phyloP scores from a whole-genome alignment of 164 flowering plant species.

The Platanus orientalis region DNA sequence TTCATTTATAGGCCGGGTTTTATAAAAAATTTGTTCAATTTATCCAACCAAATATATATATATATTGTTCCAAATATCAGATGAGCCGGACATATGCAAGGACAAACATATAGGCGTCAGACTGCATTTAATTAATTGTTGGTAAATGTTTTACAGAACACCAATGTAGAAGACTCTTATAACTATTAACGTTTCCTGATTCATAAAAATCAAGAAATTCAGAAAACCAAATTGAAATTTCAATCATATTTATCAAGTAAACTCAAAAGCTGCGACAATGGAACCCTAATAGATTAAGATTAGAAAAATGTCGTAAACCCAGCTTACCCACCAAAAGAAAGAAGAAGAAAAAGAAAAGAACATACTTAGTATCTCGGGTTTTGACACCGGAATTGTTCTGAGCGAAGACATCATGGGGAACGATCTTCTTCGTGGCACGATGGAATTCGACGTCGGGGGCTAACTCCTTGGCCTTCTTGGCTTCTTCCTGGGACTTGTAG shows the following conservation, averaged over 20 bases:
- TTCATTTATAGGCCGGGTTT: too few relatives aligned
- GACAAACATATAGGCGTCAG: too few relatives aligned
- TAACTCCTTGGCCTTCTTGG: constrained; percentile 45
- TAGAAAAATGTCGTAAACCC: too few relatives aligned
- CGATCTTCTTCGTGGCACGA: constrained; percentile 71
- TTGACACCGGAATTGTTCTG: constrained; percentile 84
- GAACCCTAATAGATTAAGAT: neutral
- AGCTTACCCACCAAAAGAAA: neutral
- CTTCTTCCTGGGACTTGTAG: constrained; percentile 82
- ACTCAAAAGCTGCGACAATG: neutral
- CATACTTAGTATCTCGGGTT: constrained; percentile 70
- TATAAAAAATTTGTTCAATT: too few relatives aligned
- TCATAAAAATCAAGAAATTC: too few relatives aligned
- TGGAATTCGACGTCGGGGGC: constrained; percentile 51
- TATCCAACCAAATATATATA: too few relatives aligned
- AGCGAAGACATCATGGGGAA: constrained; percentile 47
- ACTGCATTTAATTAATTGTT: too few relatives aligned
- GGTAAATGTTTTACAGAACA: too few relatives aligned
- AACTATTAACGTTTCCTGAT: too few relatives aligned
- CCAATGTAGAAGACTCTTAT: too few relatives aligned
- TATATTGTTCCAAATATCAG: too few relatives aligned
- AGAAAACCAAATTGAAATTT: neutral
- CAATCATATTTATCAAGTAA: neutral
- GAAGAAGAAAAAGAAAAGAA: neutral
- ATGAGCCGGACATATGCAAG: too few relatives aligned